Evolutionary conservation across 495 filamentous ascomycete genomes (phyloP).

Genomic region (Neurospora sp.): DNA sequence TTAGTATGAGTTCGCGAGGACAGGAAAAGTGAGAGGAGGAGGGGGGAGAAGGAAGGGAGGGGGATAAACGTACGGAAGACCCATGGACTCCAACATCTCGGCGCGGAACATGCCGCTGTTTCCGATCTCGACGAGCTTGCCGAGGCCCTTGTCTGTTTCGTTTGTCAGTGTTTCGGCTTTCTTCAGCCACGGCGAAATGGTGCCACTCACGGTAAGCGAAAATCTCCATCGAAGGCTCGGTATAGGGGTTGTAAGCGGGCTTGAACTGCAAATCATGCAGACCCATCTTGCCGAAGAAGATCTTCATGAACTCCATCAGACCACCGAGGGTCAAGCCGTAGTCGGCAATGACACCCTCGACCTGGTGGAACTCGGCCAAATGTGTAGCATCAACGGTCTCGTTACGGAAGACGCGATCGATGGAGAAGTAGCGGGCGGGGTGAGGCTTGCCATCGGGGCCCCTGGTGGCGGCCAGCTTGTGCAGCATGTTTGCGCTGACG

Average conservation of each 20-base stretch:
- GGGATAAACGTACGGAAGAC: constrained; percentile 43
- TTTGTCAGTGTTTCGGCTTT: neutral
- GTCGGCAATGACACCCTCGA: constrained; percentile 97
- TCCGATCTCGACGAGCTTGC: constrained; percentile 92
- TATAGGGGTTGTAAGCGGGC: constrained; percentile 97
- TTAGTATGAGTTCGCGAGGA: neutral
- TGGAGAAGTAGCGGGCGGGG: constrained; percentile 90
- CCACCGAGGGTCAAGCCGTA: constrained; percentile 84
- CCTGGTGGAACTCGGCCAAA: constrained; percentile 95
- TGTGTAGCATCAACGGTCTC: constrained; percentile 96
- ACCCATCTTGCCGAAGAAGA: constrained; percentile 95
- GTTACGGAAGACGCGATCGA: constrained; percentile 82
- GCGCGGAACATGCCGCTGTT: constrained; percentile 98
- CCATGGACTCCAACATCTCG: constrained; percentile 82
- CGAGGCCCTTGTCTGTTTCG: constrained; percentile 50
- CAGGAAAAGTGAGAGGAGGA: neutral
- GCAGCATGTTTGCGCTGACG: constrained; percentile 74
- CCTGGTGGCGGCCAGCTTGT: constrained; percentile 69
- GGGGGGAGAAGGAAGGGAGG: neutral
- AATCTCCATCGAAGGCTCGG: constrained; percentile 96
- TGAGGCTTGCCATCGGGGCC: constrained; percentile 38
- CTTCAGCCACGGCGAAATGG: neutral
- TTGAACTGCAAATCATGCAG: constrained; percentile 84
- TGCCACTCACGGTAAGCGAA: constrained; percentile 58
- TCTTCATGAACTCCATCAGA: constrained; percentile 91